Conservation (phyloP, 345 rosid species). For the Citrus cavaleriei region DNA sequence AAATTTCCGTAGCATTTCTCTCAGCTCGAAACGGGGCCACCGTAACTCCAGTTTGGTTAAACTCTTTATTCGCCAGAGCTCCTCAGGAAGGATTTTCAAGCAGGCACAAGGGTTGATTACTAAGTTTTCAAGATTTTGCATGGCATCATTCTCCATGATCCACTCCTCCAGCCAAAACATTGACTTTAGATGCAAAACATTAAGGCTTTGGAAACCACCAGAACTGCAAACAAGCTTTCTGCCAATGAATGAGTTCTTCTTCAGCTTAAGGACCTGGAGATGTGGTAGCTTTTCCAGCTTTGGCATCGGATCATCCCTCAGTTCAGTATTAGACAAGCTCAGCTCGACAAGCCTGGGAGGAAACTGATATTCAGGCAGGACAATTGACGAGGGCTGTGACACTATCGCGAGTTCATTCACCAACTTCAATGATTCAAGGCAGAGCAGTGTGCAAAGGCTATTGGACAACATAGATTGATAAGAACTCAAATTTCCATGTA, state of each 20-base stretch:
- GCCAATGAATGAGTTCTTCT: background rate
- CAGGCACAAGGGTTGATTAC: background rate
- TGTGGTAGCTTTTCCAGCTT: background rate
- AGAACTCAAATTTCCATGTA: background rate
- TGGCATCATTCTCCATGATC: background rate
- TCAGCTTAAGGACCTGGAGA: background rate
- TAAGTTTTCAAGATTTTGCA: background rate
- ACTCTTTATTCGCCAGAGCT: background rate
- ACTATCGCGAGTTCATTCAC: background rate
- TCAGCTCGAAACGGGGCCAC: background rate
- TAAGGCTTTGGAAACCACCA: background rate
- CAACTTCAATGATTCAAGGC: background rate
- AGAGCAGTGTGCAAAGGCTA: background rate
- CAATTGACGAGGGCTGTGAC: background rate
- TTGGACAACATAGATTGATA: background rate
- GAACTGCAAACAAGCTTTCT: background rate
- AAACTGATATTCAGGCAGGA: background rate
- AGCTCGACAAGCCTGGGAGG: background rate
- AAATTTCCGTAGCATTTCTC: background rate
- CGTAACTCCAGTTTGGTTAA: background rate
- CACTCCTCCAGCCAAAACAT: conserved; percentile 1
- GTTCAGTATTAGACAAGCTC: background rate
- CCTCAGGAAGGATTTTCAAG: background rate
- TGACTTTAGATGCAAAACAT: background rate
- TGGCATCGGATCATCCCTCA: background rate